These are phyloP conservation scores for Spathaspora jeffriesii DNA, from an alignment of 1,139 yeast genomes.

Conservation along the genomic window DNA sequence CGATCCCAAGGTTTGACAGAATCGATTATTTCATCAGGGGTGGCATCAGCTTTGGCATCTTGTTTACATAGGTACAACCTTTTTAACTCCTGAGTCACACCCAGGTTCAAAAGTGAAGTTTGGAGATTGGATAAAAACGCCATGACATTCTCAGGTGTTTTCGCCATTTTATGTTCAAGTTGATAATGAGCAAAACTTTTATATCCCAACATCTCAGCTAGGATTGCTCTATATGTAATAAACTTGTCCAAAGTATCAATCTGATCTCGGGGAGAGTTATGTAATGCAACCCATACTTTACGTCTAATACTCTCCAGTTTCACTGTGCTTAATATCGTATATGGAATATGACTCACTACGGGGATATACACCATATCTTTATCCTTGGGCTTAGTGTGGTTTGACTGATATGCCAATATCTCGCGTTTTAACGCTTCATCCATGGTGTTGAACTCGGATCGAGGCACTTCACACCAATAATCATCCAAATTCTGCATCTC, in stretches of 20 bases:
- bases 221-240: slow-evolving; percentile 63
- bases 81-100: slow-evolving; percentile 62
- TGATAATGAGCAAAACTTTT: slow-evolving; percentile 78
- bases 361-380: slow-evolving; percentile 44
- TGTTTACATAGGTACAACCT: slow-evolving; percentile 39
- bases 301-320: slow-evolving; percentile 59
- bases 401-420: slow-evolving; percentile 27
- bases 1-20: slow-evolving; percentile 89
- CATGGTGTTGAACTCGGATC: slow-evolving; percentile 31
- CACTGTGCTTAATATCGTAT: slow-evolving; percentile 62
- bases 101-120: slow-evolving; percentile 39
- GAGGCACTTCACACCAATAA: slow-evolving; percentile 37
- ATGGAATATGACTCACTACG: slow-evolving; percentile 68
- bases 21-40: slow-evolving; percentile 42
- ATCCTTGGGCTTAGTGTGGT: slow-evolving; percentile 14
- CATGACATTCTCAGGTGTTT: slow-evolving; percentile 72
- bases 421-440: slow-evolving; percentile 24
- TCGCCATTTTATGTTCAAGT: slow-evolving; percentile 89
- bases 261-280: slow-evolving; percentile 60
- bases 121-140: slow-evolving; percentile 67
- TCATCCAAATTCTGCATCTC: slow-evolving; percentile 49
- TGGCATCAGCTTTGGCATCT: slow-evolving; percentile 14
- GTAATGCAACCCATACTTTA: slow-evolving; percentile 74
- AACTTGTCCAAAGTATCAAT: slow-evolving; percentile 58
- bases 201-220: slow-evolving; percentile 77